phyloP scores from a whole-genome alignment of 2,329 filamentous ascomycete species.

The Leptosphaerulina australis region DNA sequence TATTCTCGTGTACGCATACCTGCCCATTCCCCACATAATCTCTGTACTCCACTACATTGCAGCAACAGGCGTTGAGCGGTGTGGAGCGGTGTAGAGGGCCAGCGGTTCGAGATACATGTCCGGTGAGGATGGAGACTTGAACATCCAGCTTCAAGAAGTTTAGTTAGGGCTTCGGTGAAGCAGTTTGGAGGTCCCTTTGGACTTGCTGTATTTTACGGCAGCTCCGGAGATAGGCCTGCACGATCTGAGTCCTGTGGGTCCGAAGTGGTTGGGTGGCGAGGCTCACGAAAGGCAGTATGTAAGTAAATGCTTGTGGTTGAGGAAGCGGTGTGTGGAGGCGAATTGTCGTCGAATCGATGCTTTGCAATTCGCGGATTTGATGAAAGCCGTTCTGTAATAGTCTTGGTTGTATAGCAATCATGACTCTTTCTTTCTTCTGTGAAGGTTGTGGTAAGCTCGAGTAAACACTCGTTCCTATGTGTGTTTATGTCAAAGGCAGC shows the following conservation, averaged over 20 bases:
- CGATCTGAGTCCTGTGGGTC: neutral
- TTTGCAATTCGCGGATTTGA: neutral
- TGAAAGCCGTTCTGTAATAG: neutral
- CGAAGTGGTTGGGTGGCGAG: conserved; percentile 15
- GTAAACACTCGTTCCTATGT: conserved; percentile 18
- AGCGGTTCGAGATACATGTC: conserved; percentile 10
- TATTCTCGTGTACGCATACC: neutral
- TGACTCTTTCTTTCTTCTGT: neutral
- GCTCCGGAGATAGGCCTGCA: conserved; percentile 5
- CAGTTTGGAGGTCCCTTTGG: neutral
- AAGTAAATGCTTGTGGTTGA: conserved; percentile 1
- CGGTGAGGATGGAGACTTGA: conserved; percentile 10
- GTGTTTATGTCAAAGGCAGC: neutral
- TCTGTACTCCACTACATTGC: neutral
- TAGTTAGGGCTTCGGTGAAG: conserved; percentile 9
- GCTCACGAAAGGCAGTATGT: conserved; percentile 16
- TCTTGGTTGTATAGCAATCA: neutral
- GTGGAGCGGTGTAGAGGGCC: conserved; percentile 17
- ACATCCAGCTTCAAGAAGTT: neutral
- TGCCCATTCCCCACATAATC: neutral
- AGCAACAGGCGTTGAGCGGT: conserved; percentile 11
- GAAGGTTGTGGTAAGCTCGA: neutral
- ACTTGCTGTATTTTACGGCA: neutral
- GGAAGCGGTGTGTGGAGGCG: conserved; percentile 14
- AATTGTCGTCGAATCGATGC: conserved; percentile 8